Evolutionary conservation across 345 rosid species (phyloP).

Genomic region (Salix dunnii): DNA sequence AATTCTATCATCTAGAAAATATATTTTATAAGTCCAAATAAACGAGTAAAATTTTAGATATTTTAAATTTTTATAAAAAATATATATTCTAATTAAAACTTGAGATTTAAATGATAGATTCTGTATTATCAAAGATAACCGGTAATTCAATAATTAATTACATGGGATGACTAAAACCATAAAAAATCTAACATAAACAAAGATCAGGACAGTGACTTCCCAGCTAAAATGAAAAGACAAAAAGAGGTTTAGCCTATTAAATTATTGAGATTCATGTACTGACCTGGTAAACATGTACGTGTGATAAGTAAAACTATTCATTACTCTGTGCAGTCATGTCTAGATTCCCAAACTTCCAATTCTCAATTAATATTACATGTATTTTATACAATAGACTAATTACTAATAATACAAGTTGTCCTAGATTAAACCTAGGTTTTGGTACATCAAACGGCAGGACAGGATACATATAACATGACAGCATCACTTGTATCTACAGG

Average conservation of each 20-base stretch:
- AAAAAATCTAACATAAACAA: not conserved
- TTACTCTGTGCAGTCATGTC: not conserved
- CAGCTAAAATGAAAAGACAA: not conserved
- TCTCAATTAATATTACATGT: too few species aligned
- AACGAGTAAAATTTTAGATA: too few species aligned
- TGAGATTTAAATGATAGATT: too few species aligned
- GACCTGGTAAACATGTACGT: not conserved
- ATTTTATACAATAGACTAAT: not conserved
- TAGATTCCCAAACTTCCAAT: not conserved
- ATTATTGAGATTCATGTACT: not conserved
- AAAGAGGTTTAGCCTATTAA: not conserved
- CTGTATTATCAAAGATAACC: too few species aligned
- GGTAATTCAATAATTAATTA: not conserved
- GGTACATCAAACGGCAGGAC: not conserved
- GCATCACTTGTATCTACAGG: not conserved
- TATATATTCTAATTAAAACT: too few species aligned
- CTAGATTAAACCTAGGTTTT: not conserved
- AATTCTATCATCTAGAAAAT: too few species aligned
- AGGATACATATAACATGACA: too few species aligned
- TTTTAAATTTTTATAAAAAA: too few species aligned
- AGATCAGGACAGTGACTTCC: not conserved
- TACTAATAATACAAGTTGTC: not conserved
- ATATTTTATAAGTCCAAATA: too few species aligned
- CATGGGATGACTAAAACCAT: not conserved
- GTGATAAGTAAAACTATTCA: not conserved